phyloP scores from a whole-genome alignment of 805 yeast genomes.

The Lachancea mirantina region DNA sequence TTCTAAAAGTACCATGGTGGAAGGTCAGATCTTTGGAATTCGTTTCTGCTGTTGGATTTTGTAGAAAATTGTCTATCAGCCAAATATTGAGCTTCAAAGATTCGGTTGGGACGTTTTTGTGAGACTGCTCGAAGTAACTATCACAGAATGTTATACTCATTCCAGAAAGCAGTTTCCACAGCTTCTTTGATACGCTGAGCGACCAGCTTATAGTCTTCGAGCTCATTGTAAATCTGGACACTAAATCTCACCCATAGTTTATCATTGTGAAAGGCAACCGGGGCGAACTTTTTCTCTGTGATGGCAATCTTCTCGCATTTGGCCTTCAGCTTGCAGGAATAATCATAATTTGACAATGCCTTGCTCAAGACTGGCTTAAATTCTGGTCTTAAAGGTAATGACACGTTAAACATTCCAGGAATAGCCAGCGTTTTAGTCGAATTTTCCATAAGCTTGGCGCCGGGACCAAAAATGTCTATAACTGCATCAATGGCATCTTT shows the following conservation, averaged over 20 bases:
- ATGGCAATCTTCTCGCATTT: conserved; percentile 20
- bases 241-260: conserved; percentile 44
- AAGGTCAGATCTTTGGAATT: too few relatives aligned
- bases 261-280: conserved; percentile 37
- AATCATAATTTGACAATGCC: conserved; percentile 13
- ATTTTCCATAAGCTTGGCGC: conserved; percentile 29
- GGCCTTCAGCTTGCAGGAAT: conserved; percentile 13
- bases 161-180: too few relatives aligned
- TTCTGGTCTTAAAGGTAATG: conserved; percentile 37
- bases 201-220: conserved; percentile 46
- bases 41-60: too few relatives aligned
- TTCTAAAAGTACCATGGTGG: too few relatives aligned
- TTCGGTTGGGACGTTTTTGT: background rate
- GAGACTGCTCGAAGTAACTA: background rate
- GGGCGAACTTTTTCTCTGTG: conserved; percentile 42
- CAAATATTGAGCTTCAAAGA: too few relatives aligned
- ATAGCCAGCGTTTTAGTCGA: conserved; percentile 11
- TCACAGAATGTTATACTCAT: too few relatives aligned
- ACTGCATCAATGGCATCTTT: conserved; percentile 36
- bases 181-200: conserved; percentile 34
- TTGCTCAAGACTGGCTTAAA: conserved; percentile 14
- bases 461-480: conserved; percentile 35
- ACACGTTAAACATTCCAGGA: conserved; percentile 29
- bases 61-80: too few relatives aligned
- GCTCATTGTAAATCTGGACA: conserved; percentile 54